A percentile compares a stretch with the other conserved stretches of the same genome.
These are phyloP conservation scores for Biscogniauxia mediterranea DNA, from an alignment of 2,329 filamentous ascomycete genomes.

Conservation along the genomic window DNA sequence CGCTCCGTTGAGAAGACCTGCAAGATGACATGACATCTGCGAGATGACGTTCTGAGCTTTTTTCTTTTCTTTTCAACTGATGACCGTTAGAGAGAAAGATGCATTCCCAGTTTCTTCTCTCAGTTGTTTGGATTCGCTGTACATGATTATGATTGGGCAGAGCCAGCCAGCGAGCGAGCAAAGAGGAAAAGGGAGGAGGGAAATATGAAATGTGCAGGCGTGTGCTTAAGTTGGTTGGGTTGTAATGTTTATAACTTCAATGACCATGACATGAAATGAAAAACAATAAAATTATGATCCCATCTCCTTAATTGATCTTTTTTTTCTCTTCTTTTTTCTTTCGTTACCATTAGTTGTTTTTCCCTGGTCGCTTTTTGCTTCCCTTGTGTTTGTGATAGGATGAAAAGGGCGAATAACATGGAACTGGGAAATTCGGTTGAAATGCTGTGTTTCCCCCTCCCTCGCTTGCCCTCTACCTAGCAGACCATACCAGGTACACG, in stretches of 20 bases:
- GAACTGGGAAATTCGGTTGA: too few relatives aligned
- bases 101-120: background rate
- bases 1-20: background rate
- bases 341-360: too few relatives aligned
- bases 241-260: constrained; percentile 7
- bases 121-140: background rate
- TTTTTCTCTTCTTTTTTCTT: too few relatives aligned
- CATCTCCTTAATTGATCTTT: constrained; percentile 1
- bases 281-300: background rate
- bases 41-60: background rate
- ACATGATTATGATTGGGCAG: background rate
- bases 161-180: background rate
- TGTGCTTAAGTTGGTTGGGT: background rate
- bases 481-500: too few relatives aligned
- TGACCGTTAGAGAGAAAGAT: background rate
- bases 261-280: constrained; percentile 1
- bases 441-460: too few relatives aligned
- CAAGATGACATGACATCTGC: constrained; percentile 2
- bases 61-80: background rate
- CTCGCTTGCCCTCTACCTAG: too few relatives aligned
- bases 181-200: background rate
- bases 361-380: too few relatives aligned
- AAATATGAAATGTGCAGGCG: background rate
- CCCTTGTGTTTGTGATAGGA: too few relatives aligned
- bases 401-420: too few relatives aligned